These are phyloP conservation scores for Stachybotrys elegans DNA, from an alignment of 2,329 filamentous ascomycete genomes.

Conservation along the genomic window DNA sequence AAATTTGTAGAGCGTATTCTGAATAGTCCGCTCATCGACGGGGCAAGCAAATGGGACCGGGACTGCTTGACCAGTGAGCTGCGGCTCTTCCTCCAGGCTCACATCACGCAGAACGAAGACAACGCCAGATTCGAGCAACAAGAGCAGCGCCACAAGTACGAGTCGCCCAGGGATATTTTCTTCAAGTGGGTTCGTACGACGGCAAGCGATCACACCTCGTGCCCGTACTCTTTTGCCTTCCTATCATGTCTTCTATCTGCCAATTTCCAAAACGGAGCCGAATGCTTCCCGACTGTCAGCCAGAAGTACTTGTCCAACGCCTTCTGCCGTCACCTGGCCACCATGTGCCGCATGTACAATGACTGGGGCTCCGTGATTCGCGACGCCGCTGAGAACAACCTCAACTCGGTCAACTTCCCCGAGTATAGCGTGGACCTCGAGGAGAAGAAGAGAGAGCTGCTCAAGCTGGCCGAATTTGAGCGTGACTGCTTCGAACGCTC, in stretches of 20 bases:
- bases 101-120: slow-evolving; percentile 1
- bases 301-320: slow-evolving; percentile 9
- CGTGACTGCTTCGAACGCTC: too few relatives aligned
- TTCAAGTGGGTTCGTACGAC: slow-evolving; percentile 12
- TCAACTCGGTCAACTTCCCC: slow-evolving; percentile 14
- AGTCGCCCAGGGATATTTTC: slow-evolving; percentile 1
- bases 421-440: too few relatives aligned
- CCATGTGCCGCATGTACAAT: slow-evolving; percentile 13
- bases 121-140: background rate
- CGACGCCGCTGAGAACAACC: slow-evolving; percentile 11
- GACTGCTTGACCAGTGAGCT: slow-evolving; percentile 1
- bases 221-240: slow-evolving; percentile 11
- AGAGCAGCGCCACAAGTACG: background rate
- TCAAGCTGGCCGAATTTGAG: too few relatives aligned
- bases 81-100: slow-evolving; percentile 2
- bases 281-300: slow-evolving; percentile 5
- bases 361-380: slow-evolving; percentile 11
- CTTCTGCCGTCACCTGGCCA: slow-evolving; percentile 9
- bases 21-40: background rate
- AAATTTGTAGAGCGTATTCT: background rate
- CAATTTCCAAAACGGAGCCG: slow-evolving; percentile 1
- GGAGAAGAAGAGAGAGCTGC: too few relatives aligned
- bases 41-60: background rate
- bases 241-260: slow-evolving; percentile 9
- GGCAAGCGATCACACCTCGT: slow-evolving; percentile 9